Base-by-base conservation (phyloP, 2,329 filamentous ascomycete genomes). In the Aspergillus sp. region DNA sequence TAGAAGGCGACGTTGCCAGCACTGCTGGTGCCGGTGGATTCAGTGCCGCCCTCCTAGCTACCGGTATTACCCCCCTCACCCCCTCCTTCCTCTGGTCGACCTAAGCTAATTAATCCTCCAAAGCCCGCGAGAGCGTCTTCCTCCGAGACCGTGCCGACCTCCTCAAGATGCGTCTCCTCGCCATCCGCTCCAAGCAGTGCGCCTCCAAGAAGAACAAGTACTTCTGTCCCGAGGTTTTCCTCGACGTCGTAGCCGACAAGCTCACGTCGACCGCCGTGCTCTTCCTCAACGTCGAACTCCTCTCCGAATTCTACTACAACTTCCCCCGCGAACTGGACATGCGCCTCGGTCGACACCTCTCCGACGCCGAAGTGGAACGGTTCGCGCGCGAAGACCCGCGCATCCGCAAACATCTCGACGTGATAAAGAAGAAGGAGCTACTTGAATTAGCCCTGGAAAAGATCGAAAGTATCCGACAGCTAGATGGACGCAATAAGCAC, bases 271-370 rank as follows among this genome's bases (percentile, higher is more conserved):
- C 95, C 0, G 94, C 95, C 2, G 95, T 99, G 9, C 86, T 99
- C 0, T 99, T 99, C 82, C 85, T 99, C 31, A 97, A 99, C 71
- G 95, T 98, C 11, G 96, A 99, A 78, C 84, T 99, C 20, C 85
- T 99, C 18, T 94, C 91, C 2, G 96, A 99, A 72, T 99, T 98
- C 75, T 97, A 96, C 80, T 96, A 97, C 78, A 92, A 95, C 73
- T 99, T 99, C 77, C 95, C 95, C 0, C 86, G 95, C 45, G 92
- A 97, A 73, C 85, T 99, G 12, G 95, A 99, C 74, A 81, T 89
- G 60, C 87, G 93, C 36, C 87, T 99, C 11, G 92, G 94, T 50
- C 87, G 92, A 26, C 89, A 92, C 68, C 82, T 97, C 61, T 86
- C 86, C 36, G 86, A 90, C 57, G 87, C 87, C 6, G 89, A 98